Percentiles rank a stretch among this genome's conserved stretches.
These are phyloP conservation scores for Acephala macrosclerotiorum DNA, from an alignment of 2,329 filamentous ascomycete genomes.

Conservation along the genomic window DNA sequence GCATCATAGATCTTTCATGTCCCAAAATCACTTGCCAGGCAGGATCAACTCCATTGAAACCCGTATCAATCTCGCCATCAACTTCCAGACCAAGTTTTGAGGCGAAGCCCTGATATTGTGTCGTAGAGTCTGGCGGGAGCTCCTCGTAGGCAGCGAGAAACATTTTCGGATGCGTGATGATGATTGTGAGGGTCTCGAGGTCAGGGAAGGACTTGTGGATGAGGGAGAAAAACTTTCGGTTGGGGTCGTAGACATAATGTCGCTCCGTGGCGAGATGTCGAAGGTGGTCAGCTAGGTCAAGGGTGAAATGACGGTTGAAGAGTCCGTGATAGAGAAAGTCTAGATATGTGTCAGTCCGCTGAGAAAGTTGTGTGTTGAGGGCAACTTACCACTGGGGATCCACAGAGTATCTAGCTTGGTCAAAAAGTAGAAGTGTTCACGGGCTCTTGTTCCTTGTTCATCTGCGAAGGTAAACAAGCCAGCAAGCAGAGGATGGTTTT, in stretches of 20 bases:
- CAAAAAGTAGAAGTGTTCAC: not conserved
- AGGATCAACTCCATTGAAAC: not conserved
- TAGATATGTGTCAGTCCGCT: not conserved
- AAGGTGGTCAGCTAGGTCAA: not conserved
- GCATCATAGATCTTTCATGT: not conserved
- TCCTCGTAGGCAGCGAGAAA: not conserved
- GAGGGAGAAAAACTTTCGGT: not conserved
- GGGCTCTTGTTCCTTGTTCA: not conserved
- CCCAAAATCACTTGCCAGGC: not conserved
- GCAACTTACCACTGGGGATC: constrained; percentile 1
- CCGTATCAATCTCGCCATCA: not conserved
- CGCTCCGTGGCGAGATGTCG: not conserved
- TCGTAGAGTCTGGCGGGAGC: too few species aligned
- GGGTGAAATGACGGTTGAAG: not conserved
- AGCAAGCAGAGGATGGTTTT: not conserved
- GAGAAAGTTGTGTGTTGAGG: not conserved
- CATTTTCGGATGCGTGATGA: not conserved
- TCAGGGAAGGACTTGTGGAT: not conserved
- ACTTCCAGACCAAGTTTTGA: not conserved
- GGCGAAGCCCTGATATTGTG: not conserved
- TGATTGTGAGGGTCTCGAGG: not conserved
- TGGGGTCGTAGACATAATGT: not conserved
- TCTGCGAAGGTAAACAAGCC: not conserved
- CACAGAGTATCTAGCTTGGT: not conserved
- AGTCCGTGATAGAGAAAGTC: constrained; percentile 5